Evolutionary conservation across 257 asterid genomes (phyloP).

Genomic region (Rhazya stricta): DNA sequence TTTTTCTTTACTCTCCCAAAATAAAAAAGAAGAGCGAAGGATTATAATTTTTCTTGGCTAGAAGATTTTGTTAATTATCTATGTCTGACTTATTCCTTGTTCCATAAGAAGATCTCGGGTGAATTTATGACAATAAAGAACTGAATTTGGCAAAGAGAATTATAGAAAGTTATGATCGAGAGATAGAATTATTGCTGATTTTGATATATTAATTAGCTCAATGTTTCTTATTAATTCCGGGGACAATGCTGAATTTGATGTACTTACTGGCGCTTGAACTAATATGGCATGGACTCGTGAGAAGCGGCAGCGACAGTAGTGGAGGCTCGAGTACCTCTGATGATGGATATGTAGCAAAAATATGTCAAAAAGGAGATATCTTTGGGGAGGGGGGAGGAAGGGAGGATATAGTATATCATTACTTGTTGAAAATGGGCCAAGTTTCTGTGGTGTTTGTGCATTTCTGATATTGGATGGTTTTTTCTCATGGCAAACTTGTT

Average conservation of each 20-base stretch:
- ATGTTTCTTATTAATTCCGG: neutral
- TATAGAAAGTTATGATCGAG: neutral
- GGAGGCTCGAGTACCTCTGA: neutral
- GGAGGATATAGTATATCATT: too few relatives aligned
- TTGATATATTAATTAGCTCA: neutral
- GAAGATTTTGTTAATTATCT: neutral
- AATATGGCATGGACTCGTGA: neutral
- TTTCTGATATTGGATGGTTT: neutral
- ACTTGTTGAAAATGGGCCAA: neutral
- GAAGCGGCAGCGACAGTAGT: neutral
- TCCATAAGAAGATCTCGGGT: neutral
- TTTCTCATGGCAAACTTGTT: neutral
- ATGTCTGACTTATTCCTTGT: neutral
- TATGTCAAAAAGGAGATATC: neutral
- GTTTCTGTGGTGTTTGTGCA: neutral
- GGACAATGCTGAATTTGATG: neutral
- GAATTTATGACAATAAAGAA: neutral
- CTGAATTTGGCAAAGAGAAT: neutral
- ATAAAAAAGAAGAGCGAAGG: neutral
- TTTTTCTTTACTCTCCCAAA: neutral
- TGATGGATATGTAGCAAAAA: neutral
- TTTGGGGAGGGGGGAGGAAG: too few relatives aligned
- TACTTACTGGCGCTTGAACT: neutral
- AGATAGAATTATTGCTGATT: too few relatives aligned
- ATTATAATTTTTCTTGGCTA: neutral